Evolutionary conservation across 257 asterid species (phyloP).

Genomic region (Forsythia suspensa): DNA sequence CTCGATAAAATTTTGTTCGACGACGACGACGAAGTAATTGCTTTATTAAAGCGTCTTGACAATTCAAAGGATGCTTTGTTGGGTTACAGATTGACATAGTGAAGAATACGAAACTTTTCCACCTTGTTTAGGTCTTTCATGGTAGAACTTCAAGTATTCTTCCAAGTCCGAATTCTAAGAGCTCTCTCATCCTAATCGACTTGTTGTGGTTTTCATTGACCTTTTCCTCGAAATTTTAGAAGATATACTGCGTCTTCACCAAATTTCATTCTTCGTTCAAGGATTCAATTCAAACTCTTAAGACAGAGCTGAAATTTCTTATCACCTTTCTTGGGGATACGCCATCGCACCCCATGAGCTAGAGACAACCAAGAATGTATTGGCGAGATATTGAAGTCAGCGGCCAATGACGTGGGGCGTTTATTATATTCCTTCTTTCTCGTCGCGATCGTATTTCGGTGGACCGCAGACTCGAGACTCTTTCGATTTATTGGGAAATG

Average conservation of each 20-base stretch:
- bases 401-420: not conserved
- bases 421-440: not conserved
- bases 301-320: not conserved
- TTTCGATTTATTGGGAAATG: not conserved
- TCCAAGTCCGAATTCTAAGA: too few species aligned
- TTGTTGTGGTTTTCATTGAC: not conserved
- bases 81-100: too few species aligned
- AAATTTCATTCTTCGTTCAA: not conserved
- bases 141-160: too few species aligned
- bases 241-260: not conserved
- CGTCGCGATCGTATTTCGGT: not conserved
- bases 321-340: not conserved
- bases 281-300: not conserved
- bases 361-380: not conserved
- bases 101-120: too few species aligned
- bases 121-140: too few species aligned
- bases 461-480: not conserved
- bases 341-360: not conserved
- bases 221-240: not conserved
- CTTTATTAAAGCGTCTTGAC: not conserved
- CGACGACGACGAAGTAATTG: not conserved
- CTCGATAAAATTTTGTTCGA: too few species aligned
- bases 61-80: not conserved
- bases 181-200: too few species aligned
- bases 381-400: not conserved